Evolutionary conservation across 208 protist genomes (phyloP).

Genomic region (Trypanosoma theileri): DNA sequence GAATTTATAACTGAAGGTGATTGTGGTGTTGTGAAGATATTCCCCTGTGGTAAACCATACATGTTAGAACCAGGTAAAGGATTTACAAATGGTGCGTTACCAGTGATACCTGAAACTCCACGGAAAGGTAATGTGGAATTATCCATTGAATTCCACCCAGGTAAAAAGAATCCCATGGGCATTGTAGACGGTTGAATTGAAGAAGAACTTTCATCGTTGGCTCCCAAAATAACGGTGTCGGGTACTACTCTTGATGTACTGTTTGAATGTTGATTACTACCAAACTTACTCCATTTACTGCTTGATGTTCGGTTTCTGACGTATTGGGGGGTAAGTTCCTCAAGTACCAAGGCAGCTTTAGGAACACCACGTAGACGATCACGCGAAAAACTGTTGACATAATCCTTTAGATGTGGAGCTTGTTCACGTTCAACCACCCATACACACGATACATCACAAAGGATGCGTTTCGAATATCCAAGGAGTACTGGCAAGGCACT

Average conservation of each 20-base stretch:
- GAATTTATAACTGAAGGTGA: not conserved
- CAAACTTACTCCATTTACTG: conserved; percentile 4
- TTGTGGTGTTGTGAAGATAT: not conserved
- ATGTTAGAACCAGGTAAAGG: conserved; percentile 3
- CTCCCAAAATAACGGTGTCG: conserved; percentile 3
- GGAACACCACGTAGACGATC: conserved; percentile 70
- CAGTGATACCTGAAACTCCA: not conserved
- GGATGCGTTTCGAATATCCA: conserved; percentile 65
- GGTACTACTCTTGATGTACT: not conserved
- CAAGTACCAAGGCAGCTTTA: conserved; percentile 76
- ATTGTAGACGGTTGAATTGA: not conserved
- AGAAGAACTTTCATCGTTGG: conserved; percentile 1
- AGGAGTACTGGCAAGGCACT: conserved; percentile 49
- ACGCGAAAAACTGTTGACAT: conserved; percentile 57
- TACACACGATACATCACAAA: conserved; percentile 80
- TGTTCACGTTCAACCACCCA: conserved; percentile 60
- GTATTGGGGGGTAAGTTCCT: conserved; percentile 55
- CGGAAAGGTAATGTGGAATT: not conserved
- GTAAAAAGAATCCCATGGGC: conserved; percentile 18
- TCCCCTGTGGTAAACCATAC: conserved; percentile 1
- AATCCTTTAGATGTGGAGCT: conserved; percentile 40
- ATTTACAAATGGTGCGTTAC: conserved; percentile 4
- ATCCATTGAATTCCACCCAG: conserved; percentile 4
- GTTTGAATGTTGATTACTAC: not conserved
- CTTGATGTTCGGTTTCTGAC: conserved; percentile 15